Conservation (phyloP, 176 grass and related monocot species). For the Oryza australiensis region DNA sequence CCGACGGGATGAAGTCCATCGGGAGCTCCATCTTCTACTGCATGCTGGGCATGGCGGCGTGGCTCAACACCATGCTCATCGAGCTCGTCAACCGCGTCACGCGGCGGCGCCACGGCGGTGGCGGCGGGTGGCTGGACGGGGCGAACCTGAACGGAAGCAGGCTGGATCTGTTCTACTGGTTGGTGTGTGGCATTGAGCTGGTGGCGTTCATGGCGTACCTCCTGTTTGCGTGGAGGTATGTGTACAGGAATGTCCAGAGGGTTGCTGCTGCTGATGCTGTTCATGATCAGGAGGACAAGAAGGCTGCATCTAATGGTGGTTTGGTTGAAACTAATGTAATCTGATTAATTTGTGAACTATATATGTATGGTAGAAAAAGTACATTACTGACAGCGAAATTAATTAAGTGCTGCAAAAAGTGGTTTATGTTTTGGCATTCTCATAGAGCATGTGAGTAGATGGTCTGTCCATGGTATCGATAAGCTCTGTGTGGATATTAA, state of each 20-base stretch:
- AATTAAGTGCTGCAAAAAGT: no score
- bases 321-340: background rate
- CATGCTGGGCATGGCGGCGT: slow-evolving; percentile 61
- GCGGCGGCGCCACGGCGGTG: slow-evolving; percentile 8
- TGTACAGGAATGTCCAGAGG: slow-evolving; percentile 56
- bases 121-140: slow-evolving; percentile 70
- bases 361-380: background rate
- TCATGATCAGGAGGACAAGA: background rate
- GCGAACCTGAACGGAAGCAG: slow-evolving; percentile 62
- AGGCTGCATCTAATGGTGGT: background rate
- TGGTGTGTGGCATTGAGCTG: slow-evolving; percentile 56
- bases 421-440: no score
- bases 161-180: slow-evolving; percentile 77
- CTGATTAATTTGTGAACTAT: background rate
- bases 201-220: slow-evolving; percentile 52
- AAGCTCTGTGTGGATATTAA: no score
- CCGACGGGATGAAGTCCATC: slow-evolving; percentile 77
- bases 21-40: slow-evolving; percentile 87
- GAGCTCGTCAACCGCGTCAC: slow-evolving; percentile 62
- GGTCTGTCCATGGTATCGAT: no score
- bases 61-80: slow-evolving; percentile 66
- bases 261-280: background rate
- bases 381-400: background rate
- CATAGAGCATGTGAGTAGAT: no score
- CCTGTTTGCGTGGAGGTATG: slow-evolving; percentile 60